phyloP scores from a whole-genome alignment of 179 eudicot species.

The Beta macrorhiza region DNA sequence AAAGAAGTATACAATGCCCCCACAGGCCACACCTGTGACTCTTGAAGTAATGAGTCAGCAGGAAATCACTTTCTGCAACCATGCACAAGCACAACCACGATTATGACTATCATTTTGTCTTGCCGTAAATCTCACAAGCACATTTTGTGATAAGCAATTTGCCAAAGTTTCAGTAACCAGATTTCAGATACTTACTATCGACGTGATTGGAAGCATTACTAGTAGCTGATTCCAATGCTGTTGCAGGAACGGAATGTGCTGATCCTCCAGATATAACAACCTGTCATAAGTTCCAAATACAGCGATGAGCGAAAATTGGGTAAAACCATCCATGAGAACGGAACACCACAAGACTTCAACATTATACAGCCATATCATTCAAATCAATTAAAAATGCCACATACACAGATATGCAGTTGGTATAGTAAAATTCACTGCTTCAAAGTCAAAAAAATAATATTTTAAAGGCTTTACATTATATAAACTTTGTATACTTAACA shows the following conservation, averaged over 20 bases:
- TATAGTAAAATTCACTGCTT: neutral
- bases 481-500: neutral
- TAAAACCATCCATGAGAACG: neutral
- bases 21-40: too few species aligned
- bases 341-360: neutral
- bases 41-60: neutral
- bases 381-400: neutral
- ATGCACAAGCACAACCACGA: neutral
- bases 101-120: neutral
- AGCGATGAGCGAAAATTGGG: slow-evolving; percentile 6
- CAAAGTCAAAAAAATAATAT: neutral
- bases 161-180: neutral
- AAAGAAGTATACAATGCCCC: too few species aligned
- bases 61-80: neutral
- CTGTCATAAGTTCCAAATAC: slow-evolving; percentile 25
- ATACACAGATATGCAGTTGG: neutral
- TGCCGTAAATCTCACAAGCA: neutral
- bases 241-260: slow-evolving; percentile 32
- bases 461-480: neutral
- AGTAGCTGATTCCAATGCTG: slow-evolving; percentile 29
- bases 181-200: slow-evolving; percentile 39
- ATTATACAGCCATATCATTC: neutral
- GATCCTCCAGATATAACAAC: slow-evolving; percentile 68
- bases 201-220: slow-evolving; percentile 30
- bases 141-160: neutral